A percentile compares a stretch with the other conserved stretches of the same genome.
These are phyloP conservation scores for Aspergillus ustus DNA, from an alignment of 2,329 filamentous ascomycete species.

Conservation along the genomic window DNA sequence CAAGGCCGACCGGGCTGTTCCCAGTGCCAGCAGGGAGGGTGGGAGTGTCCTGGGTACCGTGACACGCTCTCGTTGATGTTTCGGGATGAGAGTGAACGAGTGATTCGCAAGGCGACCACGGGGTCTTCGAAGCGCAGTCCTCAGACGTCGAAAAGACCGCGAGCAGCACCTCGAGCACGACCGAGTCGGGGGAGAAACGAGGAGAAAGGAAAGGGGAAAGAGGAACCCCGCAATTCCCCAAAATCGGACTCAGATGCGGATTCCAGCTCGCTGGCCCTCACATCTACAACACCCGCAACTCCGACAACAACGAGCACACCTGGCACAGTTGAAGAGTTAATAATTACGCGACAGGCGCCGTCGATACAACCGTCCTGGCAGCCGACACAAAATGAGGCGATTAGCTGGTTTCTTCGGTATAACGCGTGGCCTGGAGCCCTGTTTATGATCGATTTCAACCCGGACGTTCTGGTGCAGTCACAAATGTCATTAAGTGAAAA, in stretches of 20 bases:
- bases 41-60: constrained; percentile 67
- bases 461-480: constrained; percentile 24
- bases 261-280: not conserved
- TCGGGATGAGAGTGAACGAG: constrained; percentile 67
- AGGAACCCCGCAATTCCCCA: not conserved
- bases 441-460: constrained; percentile 30
- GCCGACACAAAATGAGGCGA: constrained; percentile 36
- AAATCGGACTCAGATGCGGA: not conserved
- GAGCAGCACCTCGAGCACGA: constrained; percentile 13
- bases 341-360: constrained; percentile 8
- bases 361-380: constrained; percentile 30
- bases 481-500: constrained; percentile 29
- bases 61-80: constrained; percentile 69
- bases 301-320: not conserved
- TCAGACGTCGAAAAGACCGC: not conserved
- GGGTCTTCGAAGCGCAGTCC: constrained; percentile 30
- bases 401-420: constrained; percentile 41
- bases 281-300: not conserved
- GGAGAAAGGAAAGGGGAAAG: not conserved
- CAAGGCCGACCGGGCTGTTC: constrained; percentile 64
- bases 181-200: constrained; percentile 19
- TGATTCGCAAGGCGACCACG: constrained; percentile 60
- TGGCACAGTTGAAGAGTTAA: not conserved
- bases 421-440: constrained; percentile 36
- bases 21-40: constrained; percentile 64